Evolutionary conservation across 2,329 filamentous ascomycete species (phyloP), one percentile per base, ranked within the genome.

Genomic region (Diaporthe longicolla): DNA sequence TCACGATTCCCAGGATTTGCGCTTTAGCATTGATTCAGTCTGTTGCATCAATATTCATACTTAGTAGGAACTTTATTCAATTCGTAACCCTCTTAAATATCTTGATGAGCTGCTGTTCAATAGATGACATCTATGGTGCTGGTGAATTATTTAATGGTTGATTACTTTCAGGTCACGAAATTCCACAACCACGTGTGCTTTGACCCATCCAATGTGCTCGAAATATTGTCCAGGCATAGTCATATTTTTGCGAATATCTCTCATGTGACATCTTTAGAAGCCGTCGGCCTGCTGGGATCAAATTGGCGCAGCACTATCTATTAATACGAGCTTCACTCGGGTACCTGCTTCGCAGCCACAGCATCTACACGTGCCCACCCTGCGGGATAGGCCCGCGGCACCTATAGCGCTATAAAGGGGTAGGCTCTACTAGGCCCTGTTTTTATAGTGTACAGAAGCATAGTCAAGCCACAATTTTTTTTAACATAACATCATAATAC

Each of bases 1-100:
- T 72, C 24, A 43, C 32, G 58, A 68, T 68, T 68, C 63, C 63
- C 63, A 68, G 63, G 63, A 37, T 68, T 65, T 68, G 63, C 32
- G 63, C 32, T 68, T 68, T 26, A 21, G 48, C 48, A n/a, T 54
- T 66, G 48, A 54, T 54, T 68, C 32, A 40, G 15, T 40, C 24
- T 55, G 19, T 54, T 72, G 59, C 48, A 71, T 21, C 54, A 61
- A 68, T 40, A 68, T 40, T 24, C 29, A 24, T 48, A 29, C 17
- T 5, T 63, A 32, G 32, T 13, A 45, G 32, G n/a, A 19, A 29
- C 13, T 26, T 66, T 7, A 10, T 19, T 54, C 48, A 54, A 37
- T 54, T 35, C 9, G 40, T 13, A 40, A 37, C 26, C 8, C 37
- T 66, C 32, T 40, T 26, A 54, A 24, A 13, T 17, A 10, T 48